Evolutionary conservation across 2,329 filamentous ascomycete genomes (phyloP).

Genomic region (Penicillium sp.): DNA sequence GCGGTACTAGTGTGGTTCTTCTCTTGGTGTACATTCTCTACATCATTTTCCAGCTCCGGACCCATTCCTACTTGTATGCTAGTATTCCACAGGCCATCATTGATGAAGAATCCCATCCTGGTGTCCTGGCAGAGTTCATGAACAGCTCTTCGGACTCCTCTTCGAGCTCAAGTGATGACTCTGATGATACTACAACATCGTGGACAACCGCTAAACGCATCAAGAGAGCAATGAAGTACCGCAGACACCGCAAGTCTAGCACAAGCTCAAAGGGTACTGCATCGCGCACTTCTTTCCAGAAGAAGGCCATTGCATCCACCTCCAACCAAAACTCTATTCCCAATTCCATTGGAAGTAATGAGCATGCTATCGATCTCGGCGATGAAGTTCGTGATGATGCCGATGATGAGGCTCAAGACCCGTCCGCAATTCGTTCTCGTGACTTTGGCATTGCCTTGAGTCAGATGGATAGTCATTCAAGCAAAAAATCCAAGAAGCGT

Average conservation of each 20-base stretch:
- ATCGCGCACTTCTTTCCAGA: constrained; percentile 25
- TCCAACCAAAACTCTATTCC: constrained; percentile 24
- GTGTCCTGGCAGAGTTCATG: constrained; percentile 78
- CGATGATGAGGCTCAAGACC: constrained; percentile 24
- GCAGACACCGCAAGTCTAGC: constrained; percentile 76
- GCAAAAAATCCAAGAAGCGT: constrained; percentile 22
- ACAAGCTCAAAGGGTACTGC: constrained; percentile 60
- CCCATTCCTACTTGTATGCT: constrained; percentile 87
- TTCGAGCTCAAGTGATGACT: constrained; percentile 61
- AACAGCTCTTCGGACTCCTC: constrained; percentile 55
- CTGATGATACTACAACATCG: constrained; percentile 66
- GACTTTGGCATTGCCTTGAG: constrained; percentile 30
- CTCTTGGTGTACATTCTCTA: constrained; percentile 82
- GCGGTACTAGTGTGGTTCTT: constrained; percentile 83
- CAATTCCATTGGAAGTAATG: constrained; percentile 25
- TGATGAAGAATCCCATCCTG: constrained; percentile 85
- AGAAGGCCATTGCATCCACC: constrained; percentile 20
- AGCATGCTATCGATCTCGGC: constrained; percentile 26
- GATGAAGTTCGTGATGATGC: constrained; percentile 33
- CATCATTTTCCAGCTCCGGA: constrained; percentile 87
- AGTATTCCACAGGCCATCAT: constrained; percentile 91
- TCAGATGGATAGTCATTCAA: constrained; percentile 13
- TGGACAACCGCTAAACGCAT: constrained; percentile 74
- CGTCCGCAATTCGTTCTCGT: constrained; percentile 27
- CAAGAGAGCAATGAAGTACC: constrained; percentile 70